These are phyloP conservation scores for Didymella lethalis DNA, from an alignment of 2,329 filamentous ascomycete genomes.

Conservation along the genomic window DNA sequence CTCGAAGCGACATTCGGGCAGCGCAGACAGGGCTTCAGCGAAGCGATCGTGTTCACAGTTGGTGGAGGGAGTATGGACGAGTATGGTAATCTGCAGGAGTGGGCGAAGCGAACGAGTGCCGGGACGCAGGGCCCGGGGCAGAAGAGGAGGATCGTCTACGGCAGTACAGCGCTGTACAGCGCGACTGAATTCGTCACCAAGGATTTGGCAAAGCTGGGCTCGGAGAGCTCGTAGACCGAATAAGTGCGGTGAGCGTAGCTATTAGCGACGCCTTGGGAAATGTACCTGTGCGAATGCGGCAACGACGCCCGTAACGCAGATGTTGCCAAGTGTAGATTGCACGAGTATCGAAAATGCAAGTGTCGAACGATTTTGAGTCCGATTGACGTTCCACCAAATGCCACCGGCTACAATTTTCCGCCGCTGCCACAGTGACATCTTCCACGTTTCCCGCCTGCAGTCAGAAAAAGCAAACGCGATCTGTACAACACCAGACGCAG, in stretches of 20 bases:
- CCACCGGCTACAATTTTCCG: not conserved
- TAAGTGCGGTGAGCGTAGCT: not conserved
- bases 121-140: conserved; percentile 62
- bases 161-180: conserved; percentile 80
- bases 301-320: not conserved
- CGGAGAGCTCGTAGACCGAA: conserved; percentile 52
- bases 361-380: not conserved
- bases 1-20: conserved; percentile 89
- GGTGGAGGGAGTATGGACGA: conserved; percentile 99
- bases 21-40: conserved; percentile 84
- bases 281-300: not conserved
- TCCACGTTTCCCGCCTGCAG: conserved; percentile 8
- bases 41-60: conserved; percentile 89
- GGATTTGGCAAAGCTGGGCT: conserved; percentile 65
- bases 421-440: not conserved
- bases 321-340: not conserved
- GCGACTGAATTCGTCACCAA: conserved; percentile 67
- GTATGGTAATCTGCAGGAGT: conserved; percentile 96
- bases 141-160: conserved; percentile 87
- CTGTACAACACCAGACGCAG: not conserved
- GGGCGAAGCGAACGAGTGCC: conserved; percentile 80
- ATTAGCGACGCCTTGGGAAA: not conserved
- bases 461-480: not conserved
- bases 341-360: conserved; percentile 8
- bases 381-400: not conserved